Evolutionary conservation across 108 stramenopile species (phyloP), one percentile per base, ranked within the genome.

Genomic region (Heterococcus sp.): DNA sequence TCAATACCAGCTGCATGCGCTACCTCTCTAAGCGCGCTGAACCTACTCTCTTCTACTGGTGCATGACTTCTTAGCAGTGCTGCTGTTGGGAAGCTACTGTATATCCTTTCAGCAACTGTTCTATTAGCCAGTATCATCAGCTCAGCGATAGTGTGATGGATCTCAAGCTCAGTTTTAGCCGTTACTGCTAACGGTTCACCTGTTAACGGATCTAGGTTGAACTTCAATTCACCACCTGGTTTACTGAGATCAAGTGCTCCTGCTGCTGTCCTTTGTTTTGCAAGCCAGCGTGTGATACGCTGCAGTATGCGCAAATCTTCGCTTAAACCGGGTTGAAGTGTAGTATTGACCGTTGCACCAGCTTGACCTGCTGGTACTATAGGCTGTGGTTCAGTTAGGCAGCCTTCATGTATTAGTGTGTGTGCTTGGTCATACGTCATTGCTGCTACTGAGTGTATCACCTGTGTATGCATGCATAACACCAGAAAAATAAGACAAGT

Each of bases 141-240:
- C 73, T 93, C 93, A 29, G 92, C 92, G 38, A 94, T 89, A 32
- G 92, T 91, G 72, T 91, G 90, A 74, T 94, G 92, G 73, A 92
- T 92, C 73, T 92, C 93, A 37, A 85, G 72, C 66, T 92, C 90
- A 38, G 88, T 84, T 78, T 93, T 92, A 2, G 88, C 80, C 1
- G 67, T 70, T 2, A 92, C 91, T 65, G 82, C 74, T 21, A 79
- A 74, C 65, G 92, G 93, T 21, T 74, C 34, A 39, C 79, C 79
- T n/a, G 69, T 76, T 14, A 28, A 71, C 0, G 75, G 75, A 34
- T 83, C 66, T 30, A 84, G 31, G 26, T 82, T 76, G 26, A 84
- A 84, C 69, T 83, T 82, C 8, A 84, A 69, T 81, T 84, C 81
- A 1, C 75, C 73, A 3, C 78, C 83, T 5, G 67, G 38, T 75